phyloP scores from a whole-genome alignment of 2,329 filamentous ascomycete species.

The Phialemoniopsis sp. region DNA sequence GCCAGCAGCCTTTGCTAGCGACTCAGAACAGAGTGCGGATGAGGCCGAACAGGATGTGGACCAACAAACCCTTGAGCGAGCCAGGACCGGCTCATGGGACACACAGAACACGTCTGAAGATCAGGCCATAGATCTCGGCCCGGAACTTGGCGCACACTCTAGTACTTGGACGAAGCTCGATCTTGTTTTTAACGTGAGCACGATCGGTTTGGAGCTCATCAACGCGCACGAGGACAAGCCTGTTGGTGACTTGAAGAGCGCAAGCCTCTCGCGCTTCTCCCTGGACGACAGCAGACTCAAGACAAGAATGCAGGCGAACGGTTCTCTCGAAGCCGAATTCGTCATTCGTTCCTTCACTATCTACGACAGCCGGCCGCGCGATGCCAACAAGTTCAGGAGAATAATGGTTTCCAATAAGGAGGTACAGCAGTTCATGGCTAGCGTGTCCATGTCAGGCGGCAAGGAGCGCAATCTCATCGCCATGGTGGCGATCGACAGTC shows the following conservation, averaged over 20 bases:
- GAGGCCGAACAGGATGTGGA: conserved; percentile 74
- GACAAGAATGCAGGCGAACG: conserved; percentile 87
- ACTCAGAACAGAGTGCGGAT: conserved; percentile 66
- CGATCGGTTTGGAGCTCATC: conserved; percentile 83
- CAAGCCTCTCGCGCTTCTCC: conserved; percentile 90
- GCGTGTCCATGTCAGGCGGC: conserved; percentile 85
- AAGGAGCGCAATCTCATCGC: conserved; percentile 79
- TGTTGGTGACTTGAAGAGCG: conserved; percentile 70
- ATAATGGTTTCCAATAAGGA: conserved; percentile 98
- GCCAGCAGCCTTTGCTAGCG: conserved; percentile 78
- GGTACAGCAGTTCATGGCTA: conserved; percentile 98
- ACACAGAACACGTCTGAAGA: conserved; percentile 27
- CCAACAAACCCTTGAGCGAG: conserved; percentile 44
- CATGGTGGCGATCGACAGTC: conserved; percentile 91
- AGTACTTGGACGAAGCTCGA: conserved; percentile 91
- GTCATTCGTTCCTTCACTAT: conserved; percentile 94
- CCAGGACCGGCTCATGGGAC: conserved; percentile 35
- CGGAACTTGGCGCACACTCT: conserved; percentile 65
- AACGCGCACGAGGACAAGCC: conserved; percentile 71
- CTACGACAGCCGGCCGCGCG: conserved; percentile 80
- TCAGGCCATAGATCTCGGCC: conserved; percentile 49
- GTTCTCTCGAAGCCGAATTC: conserved; percentile 87
- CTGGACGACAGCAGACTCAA: conserved; percentile 91
- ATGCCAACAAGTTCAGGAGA: conserved; percentile 93
- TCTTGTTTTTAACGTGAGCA: conserved; percentile 82